Evolutionary conservation across 495 filamentous ascomycete species (phyloP).

Genomic region (Xanthoparmelia taractica): DNA sequence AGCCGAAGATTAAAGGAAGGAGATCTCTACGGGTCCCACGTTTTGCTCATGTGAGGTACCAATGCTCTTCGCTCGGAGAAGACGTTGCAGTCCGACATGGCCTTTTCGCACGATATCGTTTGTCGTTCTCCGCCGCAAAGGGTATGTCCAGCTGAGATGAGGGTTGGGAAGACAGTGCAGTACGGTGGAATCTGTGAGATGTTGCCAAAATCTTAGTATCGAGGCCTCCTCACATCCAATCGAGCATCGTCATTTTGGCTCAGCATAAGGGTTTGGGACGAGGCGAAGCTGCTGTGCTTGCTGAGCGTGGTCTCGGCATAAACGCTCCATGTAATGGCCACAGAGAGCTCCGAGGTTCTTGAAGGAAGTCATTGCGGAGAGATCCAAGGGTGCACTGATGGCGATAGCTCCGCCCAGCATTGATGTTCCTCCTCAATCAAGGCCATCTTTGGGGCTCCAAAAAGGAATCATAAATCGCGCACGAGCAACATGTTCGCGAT

Average conservation of each 20-base stretch:
- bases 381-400: neutral
- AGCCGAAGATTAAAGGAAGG: neutral
- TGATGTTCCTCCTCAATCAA: too few relatives aligned
- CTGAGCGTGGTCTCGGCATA: neutral
- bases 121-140: neutral
- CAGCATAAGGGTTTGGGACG: neutral
- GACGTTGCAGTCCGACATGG: neutral
- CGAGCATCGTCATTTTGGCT: neutral
- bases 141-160: neutral
- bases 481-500: neutral
- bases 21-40: neutral
- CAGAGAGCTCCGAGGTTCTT: neutral
- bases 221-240: neutral
- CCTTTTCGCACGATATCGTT: neutral
- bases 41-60: neutral
- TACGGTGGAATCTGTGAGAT: neutral
- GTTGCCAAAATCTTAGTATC: neutral
- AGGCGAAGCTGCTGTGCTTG: neutral
- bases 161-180: neutral
- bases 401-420: neutral
- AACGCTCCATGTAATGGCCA: neutral
- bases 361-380: neutral
- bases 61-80: neutral
- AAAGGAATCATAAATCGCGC: neutral
- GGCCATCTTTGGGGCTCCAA: neutral